Evolutionary conservation across 495 filamentous ascomycete species (phyloP), one percentile per base, ranked within the genome.

Genomic region (Talaromyces wortmannii): DNA sequence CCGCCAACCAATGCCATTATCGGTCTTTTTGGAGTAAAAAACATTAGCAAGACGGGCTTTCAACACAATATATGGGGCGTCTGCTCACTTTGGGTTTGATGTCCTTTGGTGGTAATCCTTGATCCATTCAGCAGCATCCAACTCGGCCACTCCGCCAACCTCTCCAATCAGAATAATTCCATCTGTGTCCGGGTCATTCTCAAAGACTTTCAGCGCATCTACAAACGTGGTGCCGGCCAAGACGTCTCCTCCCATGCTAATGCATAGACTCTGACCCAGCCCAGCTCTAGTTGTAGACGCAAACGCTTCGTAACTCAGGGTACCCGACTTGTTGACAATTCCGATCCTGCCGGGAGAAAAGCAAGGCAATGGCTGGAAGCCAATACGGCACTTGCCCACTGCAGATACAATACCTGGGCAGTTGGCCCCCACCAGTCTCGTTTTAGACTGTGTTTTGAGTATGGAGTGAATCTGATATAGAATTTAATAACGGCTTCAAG

Each of bases 351-450:
- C 91, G 0, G 89, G 83, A 0, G 73, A 64, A 52, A 94, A 94
- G 48, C 83, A 89, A 0, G 86, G 82, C 23, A 94, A 67, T 0
- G 91, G 91, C 66, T 95, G 89, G 63, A 95, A 94, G 0, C 91
- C 89, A 61, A 95, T 92, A 43, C 90, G 83, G 61, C 91, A 95
- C 61, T 79, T 84, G 0, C 87, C 89, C 47, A 86, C 79, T 0
- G 89, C 82, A 15, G 91, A 91, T 44, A 96, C 92, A 52, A 96
- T 94, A 0, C 92, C 91, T 0, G 92, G 90, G 15, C 85, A 88
- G 61, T 96, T 96, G 4, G 91, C 85, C 8, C 91, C 91, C 3
- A 96, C 86, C 0, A 96, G 78, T 33, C 90, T 79, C 4, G 85
- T 92, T 57, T 80, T 88, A 2, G 85, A 90, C 63, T 97, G 92